phyloP scores from a whole-genome alignment of 2,329 filamentous ascomycete species.

The Trichoderma koningii region DNA sequence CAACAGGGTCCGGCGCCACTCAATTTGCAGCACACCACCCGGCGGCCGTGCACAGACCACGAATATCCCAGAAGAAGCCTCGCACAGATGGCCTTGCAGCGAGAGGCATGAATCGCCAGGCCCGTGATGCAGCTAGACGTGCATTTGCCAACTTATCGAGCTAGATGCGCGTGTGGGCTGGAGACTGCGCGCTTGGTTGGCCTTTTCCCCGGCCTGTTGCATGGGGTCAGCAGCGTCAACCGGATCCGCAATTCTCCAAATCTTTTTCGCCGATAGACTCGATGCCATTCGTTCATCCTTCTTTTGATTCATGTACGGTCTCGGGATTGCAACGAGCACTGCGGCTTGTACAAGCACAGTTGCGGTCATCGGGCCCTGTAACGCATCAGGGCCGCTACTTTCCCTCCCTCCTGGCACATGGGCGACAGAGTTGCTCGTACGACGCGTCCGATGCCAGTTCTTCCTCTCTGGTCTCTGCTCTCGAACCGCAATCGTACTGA shows the following conservation, averaged over 20 bases:
- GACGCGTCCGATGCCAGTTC: background rate
- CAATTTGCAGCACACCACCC: constrained; percentile 28
- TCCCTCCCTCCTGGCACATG: background rate
- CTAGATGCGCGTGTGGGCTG: constrained; percentile 21
- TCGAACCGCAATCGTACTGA: background rate
- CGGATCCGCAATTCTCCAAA: constrained; percentile 23
- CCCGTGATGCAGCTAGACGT: constrained; percentile 26
- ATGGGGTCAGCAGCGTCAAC: constrained; percentile 6
- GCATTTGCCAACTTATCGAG: constrained; percentile 18
- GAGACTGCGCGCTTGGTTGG: constrained; percentile 25
- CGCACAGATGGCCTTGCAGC: constrained; percentile 27
- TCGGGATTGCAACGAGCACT: no score
- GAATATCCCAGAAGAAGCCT: constrained; percentile 27
- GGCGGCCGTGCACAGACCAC: constrained; percentile 23
- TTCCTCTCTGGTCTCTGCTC: background rate
- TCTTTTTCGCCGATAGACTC: constrained; percentile 1
- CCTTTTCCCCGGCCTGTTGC: constrained; percentile 18
- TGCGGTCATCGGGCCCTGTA: constrained; percentile 9
- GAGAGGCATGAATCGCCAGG: constrained; percentile 28
- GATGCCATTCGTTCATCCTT: constrained; percentile 5
- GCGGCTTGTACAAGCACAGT: background rate
- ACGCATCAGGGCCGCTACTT: background rate
- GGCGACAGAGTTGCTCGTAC: background rate
- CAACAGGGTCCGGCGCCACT: constrained; percentile 27
- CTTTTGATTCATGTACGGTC: no score